Percentiles rank a stretch among this genome's conserved stretches.
Evolutionary conservation across 495 filamentous ascomycete species (phyloP).

Genomic region (Diplogelasinospora grovesii): DNA sequence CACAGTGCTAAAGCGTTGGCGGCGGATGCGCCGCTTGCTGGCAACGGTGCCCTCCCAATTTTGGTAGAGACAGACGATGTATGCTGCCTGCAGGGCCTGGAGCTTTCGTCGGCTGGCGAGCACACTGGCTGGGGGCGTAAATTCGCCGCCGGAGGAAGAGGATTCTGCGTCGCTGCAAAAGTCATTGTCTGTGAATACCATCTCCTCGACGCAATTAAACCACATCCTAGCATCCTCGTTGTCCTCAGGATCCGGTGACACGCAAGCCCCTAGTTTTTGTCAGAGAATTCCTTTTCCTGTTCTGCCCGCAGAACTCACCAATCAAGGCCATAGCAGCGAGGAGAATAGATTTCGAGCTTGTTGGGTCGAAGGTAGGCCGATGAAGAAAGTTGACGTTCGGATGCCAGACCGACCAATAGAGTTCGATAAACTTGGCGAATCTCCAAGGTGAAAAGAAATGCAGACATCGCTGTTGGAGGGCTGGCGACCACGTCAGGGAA

Average conservation of each 20-base stretch:
- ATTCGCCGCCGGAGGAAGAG: slow-evolving; percentile 6
- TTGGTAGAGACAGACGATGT: slow-evolving; percentile 22
- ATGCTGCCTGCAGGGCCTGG: slow-evolving; percentile 23
- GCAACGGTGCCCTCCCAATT: slow-evolving; percentile 25
- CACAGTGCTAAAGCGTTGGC: slow-evolving; percentile 24
- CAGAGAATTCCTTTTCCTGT: neutral
- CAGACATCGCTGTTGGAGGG: slow-evolving; percentile 20
- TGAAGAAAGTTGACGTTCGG: slow-evolving; percentile 24
- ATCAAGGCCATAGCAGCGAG: slow-evolving; percentile 24
- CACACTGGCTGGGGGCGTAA: neutral
- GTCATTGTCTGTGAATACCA: slow-evolving; percentile 26
- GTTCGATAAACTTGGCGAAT: slow-evolving; percentile 23
- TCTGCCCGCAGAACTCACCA: slow-evolving; percentile 16
- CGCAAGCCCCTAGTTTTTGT: slow-evolving; percentile 18
- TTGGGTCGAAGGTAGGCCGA: slow-evolving; percentile 20
- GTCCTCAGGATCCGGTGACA: slow-evolving; percentile 23
- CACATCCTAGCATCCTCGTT: slow-evolving; percentile 22
- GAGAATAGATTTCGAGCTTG: slow-evolving; percentile 15
- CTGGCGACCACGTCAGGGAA: slow-evolving; percentile 19
- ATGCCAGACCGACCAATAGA: slow-evolving; percentile 28
- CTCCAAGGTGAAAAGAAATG: slow-evolving; percentile 22
- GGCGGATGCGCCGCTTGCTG: slow-evolving; percentile 22
- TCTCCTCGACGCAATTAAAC: slow-evolving; percentile 29
- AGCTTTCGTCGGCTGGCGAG: slow-evolving; percentile 12
- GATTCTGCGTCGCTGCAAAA: slow-evolving; percentile 25